Conservation (phyloP, 306 rosid genomes). For the Lagenaria siceraria region DNA sequence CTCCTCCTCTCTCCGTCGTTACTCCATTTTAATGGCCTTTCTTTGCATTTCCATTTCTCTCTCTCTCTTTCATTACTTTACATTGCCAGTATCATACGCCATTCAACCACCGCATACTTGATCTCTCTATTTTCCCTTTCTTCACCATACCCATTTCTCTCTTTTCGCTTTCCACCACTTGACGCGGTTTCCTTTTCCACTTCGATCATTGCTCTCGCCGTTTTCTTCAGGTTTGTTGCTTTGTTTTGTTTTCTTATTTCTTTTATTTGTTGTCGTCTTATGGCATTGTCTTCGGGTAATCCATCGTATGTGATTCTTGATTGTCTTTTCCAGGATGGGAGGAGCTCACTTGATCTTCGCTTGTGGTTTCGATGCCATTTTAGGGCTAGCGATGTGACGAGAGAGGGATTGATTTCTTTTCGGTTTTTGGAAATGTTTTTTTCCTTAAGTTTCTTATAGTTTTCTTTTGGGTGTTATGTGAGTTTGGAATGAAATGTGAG, state of each 20-base stretch:
- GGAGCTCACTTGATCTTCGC: background rate
- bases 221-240: background rate
- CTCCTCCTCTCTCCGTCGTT: background rate
- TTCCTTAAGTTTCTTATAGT: background rate
- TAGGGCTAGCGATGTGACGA: background rate
- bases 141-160: background rate
- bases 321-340: constrained; percentile 3
- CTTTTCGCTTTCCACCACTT: background rate
- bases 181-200: background rate
- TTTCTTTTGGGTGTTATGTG: background rate
- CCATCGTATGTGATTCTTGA: background rate
- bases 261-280: background rate
- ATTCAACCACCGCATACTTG: background rate
- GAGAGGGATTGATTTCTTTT: background rate
- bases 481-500: background rate
- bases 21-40: background rate
- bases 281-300: background rate
- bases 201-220: constrained; percentile 1
- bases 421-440: background rate
- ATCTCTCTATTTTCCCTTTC: background rate
- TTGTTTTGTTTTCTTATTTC: background rate
- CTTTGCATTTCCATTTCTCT: background rate
- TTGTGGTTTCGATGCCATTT: background rate
- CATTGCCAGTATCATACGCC: background rate
- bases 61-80: background rate